Evolutionary conservation across 106 monocot species (phyloP), one percentile per base, ranked within the genome.

Genomic region (Apostasia shenzhenica): DNA sequence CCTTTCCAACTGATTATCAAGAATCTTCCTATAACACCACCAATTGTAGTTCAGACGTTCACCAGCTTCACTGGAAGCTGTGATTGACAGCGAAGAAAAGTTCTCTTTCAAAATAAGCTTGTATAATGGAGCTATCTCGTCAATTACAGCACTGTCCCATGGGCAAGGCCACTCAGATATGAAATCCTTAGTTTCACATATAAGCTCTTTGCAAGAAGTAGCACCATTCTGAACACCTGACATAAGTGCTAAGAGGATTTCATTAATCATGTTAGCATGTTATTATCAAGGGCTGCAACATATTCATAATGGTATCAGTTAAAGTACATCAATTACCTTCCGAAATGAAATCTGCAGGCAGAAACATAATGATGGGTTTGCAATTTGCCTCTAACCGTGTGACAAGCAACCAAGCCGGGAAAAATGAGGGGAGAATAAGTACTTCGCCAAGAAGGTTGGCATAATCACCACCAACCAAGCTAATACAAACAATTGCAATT

Each of bases 321-420:
- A 61, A 37, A 45, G 46, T 6, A 40, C 53, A 69, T 46, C 14
- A 3, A 14, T 2, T 81, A 92, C 89, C 89, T 84, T 82, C 80
- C 14, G 9, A 48, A 69, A 92, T 73, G 61, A 67, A 46, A 73
- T 79, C 81, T 5, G 81, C 77, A 44, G 95, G 95, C 4, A 97
- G 64, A 76, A 97, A 79, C 84, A 97, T 81, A 6, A 65, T 53
- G 59, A 84, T 77, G 39, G 95, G 92, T 70, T 83, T 77, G 46
- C 54, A 69, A 41, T 54, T 72, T 41, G 75, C 66, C 75, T 82
- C 47, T 4, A 92, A 67, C 58, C 88, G 84, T 68, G 95, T 84
- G 41, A 97, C 66, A 52, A 97, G 56, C 73, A 97, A 72, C 95
- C 95, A 97, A 61, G 89, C 82, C 54, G 92, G 92, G 14, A 79